Base-by-base conservation (phyloP, 257 asterid species). In the Ajuga chamaepitys region DNA sequence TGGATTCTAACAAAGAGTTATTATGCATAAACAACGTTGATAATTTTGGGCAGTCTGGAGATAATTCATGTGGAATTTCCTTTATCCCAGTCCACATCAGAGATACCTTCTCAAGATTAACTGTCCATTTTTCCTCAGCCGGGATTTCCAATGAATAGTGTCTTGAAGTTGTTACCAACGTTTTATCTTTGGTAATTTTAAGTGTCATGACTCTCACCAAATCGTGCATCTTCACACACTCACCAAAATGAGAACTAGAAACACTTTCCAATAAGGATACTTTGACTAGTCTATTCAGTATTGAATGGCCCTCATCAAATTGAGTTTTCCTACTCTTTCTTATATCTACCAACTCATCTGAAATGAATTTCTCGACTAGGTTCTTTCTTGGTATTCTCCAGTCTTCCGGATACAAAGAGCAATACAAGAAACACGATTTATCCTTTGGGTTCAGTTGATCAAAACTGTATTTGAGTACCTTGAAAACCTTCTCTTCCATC, bases 11-110 rank as follows among this genome's bases (percentile, higher is more conserved):
- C 2, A 70, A 18, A 2, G 47, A 9, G 28, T 60, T 70, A 12
- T 32, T 4, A 2, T 25, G 9, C 40, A 70, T 56, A 60, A 60
- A 69, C 64, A 70, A 28, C 28, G 24, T 70, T 35, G 57, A 24
- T 25, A 70, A 50, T 32, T 60, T 70, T 1, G 74, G 74, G 51
- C 68, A 70, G 9, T 70, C 60, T 38, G 74, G 74, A 70, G 74
- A 70, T 41, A 70, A 12, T 40, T 41, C 30, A 5, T 5, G 7
- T 12, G 57, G 69, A 38, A 70, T 55, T 24, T 35, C 20, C 26
- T n/a, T 1, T 60, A 68, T 68, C 4, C n/a, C 0, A 13, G 47
- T 68, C 44, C 5, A n/a, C 37, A 68, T 58, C 73, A 68, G 58
- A 52, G 73, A 68, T 21, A 68, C 7, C 58, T 46, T 58, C 60